Conservation (phyloP, 768 basidiomycete genomes). For the Coprinellus aureogranulatus region DNA sequence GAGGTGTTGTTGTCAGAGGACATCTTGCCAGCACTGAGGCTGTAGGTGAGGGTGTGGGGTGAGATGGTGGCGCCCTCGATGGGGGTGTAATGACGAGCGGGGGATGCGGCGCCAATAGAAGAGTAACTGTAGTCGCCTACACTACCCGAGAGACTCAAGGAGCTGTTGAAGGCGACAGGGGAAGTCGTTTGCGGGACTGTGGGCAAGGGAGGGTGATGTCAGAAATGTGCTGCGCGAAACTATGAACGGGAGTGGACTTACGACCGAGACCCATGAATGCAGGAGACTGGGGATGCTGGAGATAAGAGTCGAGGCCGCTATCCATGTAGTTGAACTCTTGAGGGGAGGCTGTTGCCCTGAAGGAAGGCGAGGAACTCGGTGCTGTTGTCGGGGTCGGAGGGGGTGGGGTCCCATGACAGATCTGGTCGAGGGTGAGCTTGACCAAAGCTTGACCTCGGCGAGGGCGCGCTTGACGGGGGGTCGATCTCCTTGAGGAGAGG, state of each 20-base stretch:
- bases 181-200: constrained; percentile 59
- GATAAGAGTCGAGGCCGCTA: constrained; percentile 51
- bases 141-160: constrained; percentile 54
- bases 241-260: constrained; percentile 35
- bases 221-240: constrained; percentile 4
- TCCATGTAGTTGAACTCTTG: constrained; percentile 55
- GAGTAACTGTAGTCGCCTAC: constrained; percentile 58
- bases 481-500: too few species aligned
- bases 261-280: constrained; percentile 62
- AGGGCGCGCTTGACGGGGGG: too few species aligned
- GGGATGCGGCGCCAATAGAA: constrained; percentile 50
- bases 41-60: constrained; percentile 67
- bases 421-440: too few species aligned
- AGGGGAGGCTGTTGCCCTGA: too few species aligned
- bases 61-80: constrained; percentile 61
- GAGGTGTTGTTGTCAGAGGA: constrained; percentile 69
- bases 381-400: too few species aligned
- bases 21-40: constrained; percentile 65
- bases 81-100: constrained; percentile 68
- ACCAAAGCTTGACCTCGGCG: too few species aligned
- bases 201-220: constrained; percentile 7
- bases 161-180: constrained; percentile 56
- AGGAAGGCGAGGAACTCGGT: too few species aligned
- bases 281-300: constrained; percentile 63
- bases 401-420: too few species aligned